These are phyloP conservation scores for Pythium scleroteichum DNA, from an alignment of 352 stramenopile species.

Conservation along the genomic window DNA sequence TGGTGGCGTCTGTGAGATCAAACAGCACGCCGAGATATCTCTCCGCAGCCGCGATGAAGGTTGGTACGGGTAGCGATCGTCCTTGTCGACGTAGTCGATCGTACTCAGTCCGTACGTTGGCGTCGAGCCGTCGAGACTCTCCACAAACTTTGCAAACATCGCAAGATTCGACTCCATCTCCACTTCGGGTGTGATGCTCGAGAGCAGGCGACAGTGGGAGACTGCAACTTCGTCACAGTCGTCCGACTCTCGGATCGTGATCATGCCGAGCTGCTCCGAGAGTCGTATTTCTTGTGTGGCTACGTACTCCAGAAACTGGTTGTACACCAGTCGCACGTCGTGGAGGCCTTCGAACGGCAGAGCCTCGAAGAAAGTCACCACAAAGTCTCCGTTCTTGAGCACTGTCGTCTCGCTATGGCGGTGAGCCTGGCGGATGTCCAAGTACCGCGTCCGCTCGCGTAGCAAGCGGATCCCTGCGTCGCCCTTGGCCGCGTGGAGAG, in stretches of 20 bases:
- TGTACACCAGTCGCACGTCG: constrained; percentile 16
- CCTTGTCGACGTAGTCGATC: constrained; percentile 18
- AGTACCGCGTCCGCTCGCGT: constrained; percentile 9
- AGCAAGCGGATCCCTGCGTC: constrained; percentile 3
- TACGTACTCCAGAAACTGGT: constrained; percentile 14
- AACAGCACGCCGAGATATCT: constrained; percentile 4
- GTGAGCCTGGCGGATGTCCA: constrained; percentile 19
- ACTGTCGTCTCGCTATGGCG: constrained; percentile 14
- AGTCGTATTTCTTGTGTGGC: constrained; percentile 16
- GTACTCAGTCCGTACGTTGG: constrained; percentile 7
- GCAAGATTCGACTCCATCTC: constrained; percentile 22
- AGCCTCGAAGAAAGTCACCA: constrained; percentile 17
- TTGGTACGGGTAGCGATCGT: constrained; percentile 24
- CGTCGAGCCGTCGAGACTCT: not conserved
- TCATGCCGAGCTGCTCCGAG: constrained; percentile 21
- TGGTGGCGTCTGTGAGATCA: constrained; percentile 12
- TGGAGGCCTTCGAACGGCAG: constrained; percentile 15
- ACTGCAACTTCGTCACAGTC: constrained; percentile 1
- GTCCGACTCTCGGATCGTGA: constrained; percentile 19
- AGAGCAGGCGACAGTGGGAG: constrained; percentile 7
- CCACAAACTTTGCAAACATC: constrained; percentile 18
- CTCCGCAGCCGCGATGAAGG: constrained; percentile 1
- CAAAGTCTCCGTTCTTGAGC: constrained; percentile 18
- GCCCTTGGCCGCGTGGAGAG: constrained; percentile 1
- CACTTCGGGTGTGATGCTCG: not conserved